phyloP scores from a whole-genome alignment of 2,329 filamentous ascomycete species.

The Rhinocladiella mackenziei region DNA sequence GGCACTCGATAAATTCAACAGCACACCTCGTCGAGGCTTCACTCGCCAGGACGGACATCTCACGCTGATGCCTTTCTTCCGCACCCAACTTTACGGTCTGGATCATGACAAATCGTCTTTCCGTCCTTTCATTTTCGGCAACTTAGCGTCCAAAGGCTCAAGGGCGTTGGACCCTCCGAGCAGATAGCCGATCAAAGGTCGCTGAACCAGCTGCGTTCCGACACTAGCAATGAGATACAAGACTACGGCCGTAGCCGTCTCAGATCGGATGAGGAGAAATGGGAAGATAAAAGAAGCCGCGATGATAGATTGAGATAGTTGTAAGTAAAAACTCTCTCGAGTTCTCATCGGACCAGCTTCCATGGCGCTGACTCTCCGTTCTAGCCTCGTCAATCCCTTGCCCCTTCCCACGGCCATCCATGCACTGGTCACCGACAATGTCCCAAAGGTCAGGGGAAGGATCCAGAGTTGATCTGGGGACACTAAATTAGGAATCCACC shows the following conservation, averaged over 20 bases:
- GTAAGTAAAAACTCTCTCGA: constrained; percentile 1
- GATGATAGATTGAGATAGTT: constrained; percentile 11
- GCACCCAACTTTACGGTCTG: too few species aligned
- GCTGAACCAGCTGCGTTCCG: constrained; percentile 15
- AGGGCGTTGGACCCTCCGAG: constrained; percentile 10
- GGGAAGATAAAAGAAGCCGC: constrained; percentile 13
- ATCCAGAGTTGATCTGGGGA: constrained; percentile 17
- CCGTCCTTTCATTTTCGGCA: constrained; percentile 9
- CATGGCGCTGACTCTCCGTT: constrained; percentile 1
- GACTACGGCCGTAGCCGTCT: constrained; percentile 16
- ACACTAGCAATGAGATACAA: constrained; percentile 22
- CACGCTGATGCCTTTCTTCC: too few species aligned
- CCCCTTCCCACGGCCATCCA: constrained; percentile 10
- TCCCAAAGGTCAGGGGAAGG: constrained; percentile 16
- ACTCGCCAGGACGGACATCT: too few species aligned
- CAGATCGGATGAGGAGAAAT: constrained; percentile 12
- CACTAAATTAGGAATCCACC: constrained; percentile 58
- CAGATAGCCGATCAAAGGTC: constrained; percentile 11
- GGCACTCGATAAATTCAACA: too few species aligned
- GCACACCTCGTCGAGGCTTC: too few species aligned
- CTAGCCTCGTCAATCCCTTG: constrained; percentile 4
- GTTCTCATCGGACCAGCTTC: neutral
- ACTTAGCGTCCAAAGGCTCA: constrained; percentile 10
- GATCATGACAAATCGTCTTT: too few species aligned
- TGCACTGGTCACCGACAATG: constrained; percentile 14